Percentiles rank a stretch among this genome's conserved stretches.
phyloP scores from a whole-genome alignment of 495 filamentous ascomycete genomes.

The Chaetomium fimeti region DNA sequence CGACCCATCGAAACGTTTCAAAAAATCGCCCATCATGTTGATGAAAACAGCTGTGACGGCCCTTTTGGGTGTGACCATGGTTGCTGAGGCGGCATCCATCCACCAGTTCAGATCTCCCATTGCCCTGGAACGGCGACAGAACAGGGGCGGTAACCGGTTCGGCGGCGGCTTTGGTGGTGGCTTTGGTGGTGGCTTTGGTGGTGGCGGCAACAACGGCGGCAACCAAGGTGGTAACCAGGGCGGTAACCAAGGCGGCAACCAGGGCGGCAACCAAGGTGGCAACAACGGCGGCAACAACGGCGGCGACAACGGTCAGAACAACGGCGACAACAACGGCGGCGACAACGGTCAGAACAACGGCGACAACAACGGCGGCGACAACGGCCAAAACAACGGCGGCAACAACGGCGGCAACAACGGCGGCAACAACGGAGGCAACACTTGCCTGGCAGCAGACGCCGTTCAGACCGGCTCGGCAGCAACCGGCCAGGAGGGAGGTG shows the following conservation, averaged over 20 bases:
- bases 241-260: neutral
- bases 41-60: conserved; percentile 46
- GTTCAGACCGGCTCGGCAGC: conserved; percentile 51
- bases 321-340: conserved; percentile 26
- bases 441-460: conserved; percentile 45
- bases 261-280: conserved; percentile 19
- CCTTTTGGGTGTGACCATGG: conserved; percentile 43
- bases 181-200: too few species aligned
- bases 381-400: conserved; percentile 26
- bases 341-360: conserved; percentile 22
- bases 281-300: conserved; percentile 24
- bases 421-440: conserved; percentile 26
- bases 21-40: conserved; percentile 43
- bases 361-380: conserved; percentile 20
- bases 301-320: conserved; percentile 25
- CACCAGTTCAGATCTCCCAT: conserved; percentile 35
- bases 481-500: conserved; percentile 34
- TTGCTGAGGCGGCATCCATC: conserved; percentile 43
- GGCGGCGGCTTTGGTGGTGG: too few species aligned
- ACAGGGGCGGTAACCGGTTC: conserved; percentile 14
- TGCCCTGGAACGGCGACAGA: conserved; percentile 26
- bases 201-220: conserved; percentile 22
- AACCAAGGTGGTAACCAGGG: conserved; percentile 17
- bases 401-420: conserved; percentile 25
- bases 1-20: conserved; percentile 8